Conservation (phyloP, 2,329 filamentous ascomycete species). For the Boeremia exigua region DNA sequence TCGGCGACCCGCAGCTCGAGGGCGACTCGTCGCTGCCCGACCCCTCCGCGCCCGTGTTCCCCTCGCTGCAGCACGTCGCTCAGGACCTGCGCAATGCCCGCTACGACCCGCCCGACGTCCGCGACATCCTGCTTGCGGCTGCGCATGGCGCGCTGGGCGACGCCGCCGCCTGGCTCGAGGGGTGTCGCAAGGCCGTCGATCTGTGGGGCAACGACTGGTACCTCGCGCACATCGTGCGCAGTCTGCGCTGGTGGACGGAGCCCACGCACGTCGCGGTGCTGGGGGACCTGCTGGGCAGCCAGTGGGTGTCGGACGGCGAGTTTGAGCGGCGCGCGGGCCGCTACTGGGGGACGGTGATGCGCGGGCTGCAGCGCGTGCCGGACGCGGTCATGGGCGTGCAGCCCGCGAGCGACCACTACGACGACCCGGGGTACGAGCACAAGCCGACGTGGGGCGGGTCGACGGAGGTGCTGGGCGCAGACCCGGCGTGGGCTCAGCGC, state of each 20-base stretch:
- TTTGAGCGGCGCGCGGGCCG: conserved; percentile 75
- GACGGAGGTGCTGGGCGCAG: conserved; percentile 50
- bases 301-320: conserved; percentile 89
- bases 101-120: conserved; percentile 14
- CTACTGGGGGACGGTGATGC: conserved; percentile 83
- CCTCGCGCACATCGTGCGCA: conserved; percentile 88
- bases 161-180: conserved; percentile 69
- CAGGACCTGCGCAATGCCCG: conserved; percentile 27
- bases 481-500: conserved; percentile 71
- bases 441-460: conserved; percentile 33
- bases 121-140: conserved; percentile 19
- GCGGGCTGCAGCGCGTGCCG: conserved; percentile 67
- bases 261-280: conserved; percentile 90
- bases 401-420: conserved; percentile 31
- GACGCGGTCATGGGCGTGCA: conserved; percentile 43
- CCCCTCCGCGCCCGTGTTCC: conserved; percentile 42
- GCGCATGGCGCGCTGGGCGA: conserved; percentile 58
- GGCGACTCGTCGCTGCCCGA: conserved; percentile 82
- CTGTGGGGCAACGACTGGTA: conserved; percentile 94
- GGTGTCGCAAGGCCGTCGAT: conserved; percentile 80
- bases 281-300: conserved; percentile 89
- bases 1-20: conserved; percentile 93
- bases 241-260: conserved; percentile 78
- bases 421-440: conserved; percentile 3
- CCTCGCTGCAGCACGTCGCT: conserved; percentile 49